Conservation (phyloP, 225 moss, liverwort and hornwort species). For the Thuidium tamariscinum region DNA sequence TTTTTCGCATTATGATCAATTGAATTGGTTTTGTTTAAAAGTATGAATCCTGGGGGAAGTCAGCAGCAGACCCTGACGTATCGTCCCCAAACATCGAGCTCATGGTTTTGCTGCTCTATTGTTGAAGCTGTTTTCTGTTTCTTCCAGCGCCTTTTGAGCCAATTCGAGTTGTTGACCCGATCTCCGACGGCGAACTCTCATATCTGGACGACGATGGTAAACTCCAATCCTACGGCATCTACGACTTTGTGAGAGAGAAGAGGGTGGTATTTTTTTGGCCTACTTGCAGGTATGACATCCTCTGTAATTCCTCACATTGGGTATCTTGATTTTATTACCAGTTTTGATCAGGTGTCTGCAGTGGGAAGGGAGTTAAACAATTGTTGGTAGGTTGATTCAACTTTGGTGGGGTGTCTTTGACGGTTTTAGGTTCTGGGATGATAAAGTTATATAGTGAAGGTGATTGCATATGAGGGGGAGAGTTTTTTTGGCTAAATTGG, state of each 20-base stretch:
- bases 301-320: background rate
- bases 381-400: background rate
- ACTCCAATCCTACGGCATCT: constrained; percentile 30
- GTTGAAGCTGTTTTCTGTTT: background rate
- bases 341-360: background rate
- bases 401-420: background rate
- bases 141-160: constrained; percentile 28
- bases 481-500: background rate
- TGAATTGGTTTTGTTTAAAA: background rate
- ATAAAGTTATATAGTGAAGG: background rate
- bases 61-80: background rate
- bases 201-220: constrained; percentile 44
- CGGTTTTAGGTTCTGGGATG: background rate
- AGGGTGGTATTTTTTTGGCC: constrained; percentile 47
- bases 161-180: constrained; percentile 38
- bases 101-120: background rate
- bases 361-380: background rate
- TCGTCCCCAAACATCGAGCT: background rate
- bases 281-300: constrained; percentile 52
- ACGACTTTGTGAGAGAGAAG: constrained; percentile 39
- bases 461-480: background rate
- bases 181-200: constrained; percentile 45
- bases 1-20: background rate
- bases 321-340: background rate
- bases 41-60: background rate